Percentiles rank a stretch among this genome's conserved stretches.
Conservation (phyloP, 2,329 filamentous ascomycete genomes). For the Penicillium sp. region DNA sequence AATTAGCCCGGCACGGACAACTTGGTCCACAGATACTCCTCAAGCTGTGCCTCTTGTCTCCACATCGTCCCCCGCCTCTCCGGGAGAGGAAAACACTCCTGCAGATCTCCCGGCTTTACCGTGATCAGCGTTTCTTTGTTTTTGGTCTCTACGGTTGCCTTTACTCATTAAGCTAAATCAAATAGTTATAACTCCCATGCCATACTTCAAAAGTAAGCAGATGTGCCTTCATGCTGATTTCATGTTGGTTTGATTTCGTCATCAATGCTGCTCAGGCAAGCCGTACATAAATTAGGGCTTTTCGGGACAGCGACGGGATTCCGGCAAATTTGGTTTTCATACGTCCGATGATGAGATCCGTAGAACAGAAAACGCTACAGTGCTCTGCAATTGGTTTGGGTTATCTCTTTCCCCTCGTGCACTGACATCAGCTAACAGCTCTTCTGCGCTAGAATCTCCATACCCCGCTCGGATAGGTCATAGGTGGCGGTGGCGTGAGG, state of each 20-base stretch:
- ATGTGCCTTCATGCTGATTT: background rate
- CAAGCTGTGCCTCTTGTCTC: conserved; percentile 11
- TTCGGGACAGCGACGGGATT: conserved; percentile 15
- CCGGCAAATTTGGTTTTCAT: conserved; percentile 2
- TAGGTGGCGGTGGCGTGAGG: conserved; percentile 2
- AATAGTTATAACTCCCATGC: background rate
- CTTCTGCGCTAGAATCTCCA: background rate
- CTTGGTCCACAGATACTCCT: conserved; percentile 1
- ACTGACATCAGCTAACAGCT: background rate
- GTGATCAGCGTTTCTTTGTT: background rate
- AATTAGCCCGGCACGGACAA: background rate
- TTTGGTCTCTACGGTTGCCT: background rate
- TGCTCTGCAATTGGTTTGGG: conserved; percentile 1
- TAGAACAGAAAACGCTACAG: background rate
- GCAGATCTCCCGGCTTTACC: background rate
- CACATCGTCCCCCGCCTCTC: conserved; percentile 6
- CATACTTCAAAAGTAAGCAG: background rate
- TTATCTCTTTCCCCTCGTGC: conserved; percentile 6
- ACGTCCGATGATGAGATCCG: background rate
- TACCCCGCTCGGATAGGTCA: conserved; percentile 2
- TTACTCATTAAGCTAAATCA: background rate
- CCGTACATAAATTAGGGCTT: conserved; percentile 3
- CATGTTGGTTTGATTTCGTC: background rate
- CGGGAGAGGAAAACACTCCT: conserved; percentile 7
- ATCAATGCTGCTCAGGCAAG: background rate